Percentiles rank a stretch among this genome's conserved stretches.
phyloP scores from a whole-genome alignment of 106 monocot genomes.

The Acanthochlamys bracteata region DNA sequence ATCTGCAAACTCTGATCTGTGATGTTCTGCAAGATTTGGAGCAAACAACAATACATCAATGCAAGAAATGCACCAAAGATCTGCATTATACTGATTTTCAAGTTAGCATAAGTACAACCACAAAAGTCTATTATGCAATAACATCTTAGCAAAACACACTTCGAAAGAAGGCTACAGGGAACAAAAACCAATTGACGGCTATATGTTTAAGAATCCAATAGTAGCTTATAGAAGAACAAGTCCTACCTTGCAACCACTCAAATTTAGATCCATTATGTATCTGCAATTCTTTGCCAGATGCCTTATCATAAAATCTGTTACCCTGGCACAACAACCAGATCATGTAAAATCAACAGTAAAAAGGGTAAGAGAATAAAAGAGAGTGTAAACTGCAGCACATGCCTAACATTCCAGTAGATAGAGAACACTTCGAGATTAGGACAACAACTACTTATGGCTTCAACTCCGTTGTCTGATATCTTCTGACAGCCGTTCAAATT shows the following conservation, averaged over 20 bases:
- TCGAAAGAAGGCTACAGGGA: too few species aligned
- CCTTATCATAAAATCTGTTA: constrained; percentile 53
- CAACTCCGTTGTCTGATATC: constrained; percentile 74
- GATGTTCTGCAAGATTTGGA: constrained; percentile 55
- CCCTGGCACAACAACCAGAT: constrained; percentile 27
- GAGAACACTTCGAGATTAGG: constrained; percentile 54
- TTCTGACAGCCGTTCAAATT: constrained; percentile 94
- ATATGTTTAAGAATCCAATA: too few species aligned
- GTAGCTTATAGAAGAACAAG: background rate
- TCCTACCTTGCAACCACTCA: constrained; percentile 94
- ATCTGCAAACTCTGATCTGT: constrained; percentile 56
- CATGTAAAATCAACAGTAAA: background rate
- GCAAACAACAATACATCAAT: constrained; percentile 4
- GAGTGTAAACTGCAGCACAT: constrained; percentile 1
- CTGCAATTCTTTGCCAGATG: constrained; percentile 53
- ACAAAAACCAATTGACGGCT: too few species aligned
- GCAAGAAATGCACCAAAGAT: too few species aligned
- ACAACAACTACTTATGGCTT: constrained; percentile 63
- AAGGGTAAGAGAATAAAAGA: background rate
- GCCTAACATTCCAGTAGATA: constrained; percentile 96
- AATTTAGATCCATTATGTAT: constrained; percentile 53
- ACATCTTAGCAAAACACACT: too few species aligned
- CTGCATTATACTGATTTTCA: background rate
- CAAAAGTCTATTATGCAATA: too few species aligned
- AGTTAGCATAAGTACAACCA: too few species aligned